Evolutionary conservation across 2,329 filamentous ascomycete genomes (phyloP).

Genomic region (Acrocalymma vagum): DNA sequence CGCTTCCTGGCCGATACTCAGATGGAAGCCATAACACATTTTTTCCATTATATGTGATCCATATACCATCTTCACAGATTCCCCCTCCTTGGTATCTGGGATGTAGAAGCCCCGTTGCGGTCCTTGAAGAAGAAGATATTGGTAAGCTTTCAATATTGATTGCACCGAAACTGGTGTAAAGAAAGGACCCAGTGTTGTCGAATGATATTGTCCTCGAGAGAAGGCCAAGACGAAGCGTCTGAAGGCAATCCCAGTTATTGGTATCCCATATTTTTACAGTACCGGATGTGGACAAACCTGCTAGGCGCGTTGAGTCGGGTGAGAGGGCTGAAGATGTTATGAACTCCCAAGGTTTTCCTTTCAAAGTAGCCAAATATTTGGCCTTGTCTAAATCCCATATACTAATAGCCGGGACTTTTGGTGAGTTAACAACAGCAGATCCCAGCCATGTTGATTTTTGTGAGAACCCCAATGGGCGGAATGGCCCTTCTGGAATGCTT

Average conservation of each 20-base stretch:
- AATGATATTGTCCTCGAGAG: no score
- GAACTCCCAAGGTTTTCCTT: no score
- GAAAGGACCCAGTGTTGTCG: slow-evolving; percentile 21
- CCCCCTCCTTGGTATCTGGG: slow-evolving; percentile 18
- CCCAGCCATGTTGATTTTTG: no score
- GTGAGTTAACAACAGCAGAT: no score
- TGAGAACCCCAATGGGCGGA: no score
- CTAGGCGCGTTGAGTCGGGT: slow-evolving; percentile 20
- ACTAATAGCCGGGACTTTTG: no score
- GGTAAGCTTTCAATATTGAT: slow-evolving; percentile 15
- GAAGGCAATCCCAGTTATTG: no score
- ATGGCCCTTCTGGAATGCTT: no score
- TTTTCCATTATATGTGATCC: slow-evolving; percentile 23
- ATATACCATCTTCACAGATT: slow-evolving; percentile 21
- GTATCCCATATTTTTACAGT: slow-evolving; percentile 31
- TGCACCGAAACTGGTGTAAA: slow-evolving; percentile 24
- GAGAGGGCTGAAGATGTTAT: no score
- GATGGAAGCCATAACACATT: slow-evolving; percentile 28
- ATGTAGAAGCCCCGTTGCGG: slow-evolving; percentile 9
- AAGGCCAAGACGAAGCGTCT: no score
- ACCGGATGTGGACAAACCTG: slow-evolving; percentile 19
- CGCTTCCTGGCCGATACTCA: slow-evolving; percentile 28
- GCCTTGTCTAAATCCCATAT: no score
- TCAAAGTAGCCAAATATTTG: no score
- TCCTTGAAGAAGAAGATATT: not conserved